These are phyloP conservation scores for Mucor ambiguus DNA, from an alignment of 371 early-diverging fungal genomes.

Conservation along the genomic window DNA sequence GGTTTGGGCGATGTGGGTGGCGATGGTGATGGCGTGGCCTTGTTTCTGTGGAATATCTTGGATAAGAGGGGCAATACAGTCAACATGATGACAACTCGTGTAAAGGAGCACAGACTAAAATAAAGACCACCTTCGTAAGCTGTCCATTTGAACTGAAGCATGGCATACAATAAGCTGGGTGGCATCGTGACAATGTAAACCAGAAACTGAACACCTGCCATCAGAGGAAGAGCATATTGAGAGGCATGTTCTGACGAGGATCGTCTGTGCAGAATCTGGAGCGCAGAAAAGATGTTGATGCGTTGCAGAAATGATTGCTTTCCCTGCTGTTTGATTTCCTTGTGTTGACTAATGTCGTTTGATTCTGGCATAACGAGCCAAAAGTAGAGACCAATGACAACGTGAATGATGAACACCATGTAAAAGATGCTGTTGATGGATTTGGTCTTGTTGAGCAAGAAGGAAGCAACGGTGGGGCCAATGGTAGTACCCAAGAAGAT, in stretches of 20 bases:
- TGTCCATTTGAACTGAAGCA: constrained; percentile 48
- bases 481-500: constrained; percentile 32
- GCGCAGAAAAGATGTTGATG: constrained; percentile 41
- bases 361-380: constrained; percentile 51
- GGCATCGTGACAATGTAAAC: constrained; percentile 32
- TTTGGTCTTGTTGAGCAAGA: constrained; percentile 26
- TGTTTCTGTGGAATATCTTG: constrained; percentile 18
- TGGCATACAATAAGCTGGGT: constrained; percentile 45
- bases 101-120: constrained; percentile 26
- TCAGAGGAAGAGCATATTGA: constrained; percentile 27
- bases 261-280: constrained; percentile 27
- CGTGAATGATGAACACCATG: constrained; percentile 11
- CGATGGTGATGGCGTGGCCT: neutral
- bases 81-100: constrained; percentile 27
- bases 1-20: neutral
- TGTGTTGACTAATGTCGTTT: neutral
- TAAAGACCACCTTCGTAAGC: constrained; percentile 46
- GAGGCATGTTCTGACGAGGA: constrained; percentile 4
- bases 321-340: neutral
- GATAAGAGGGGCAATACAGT: constrained; percentile 34
- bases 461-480: constrained; percentile 28
- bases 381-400: neutral
- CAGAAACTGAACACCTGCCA: constrained; percentile 32
- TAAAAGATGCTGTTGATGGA: constrained; percentile 37
- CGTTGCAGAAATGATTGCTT: constrained; percentile 12